Conservation (phyloP, 2,329 filamentous ascomycete genomes). For the Epichloe aotearoae region DNA sequence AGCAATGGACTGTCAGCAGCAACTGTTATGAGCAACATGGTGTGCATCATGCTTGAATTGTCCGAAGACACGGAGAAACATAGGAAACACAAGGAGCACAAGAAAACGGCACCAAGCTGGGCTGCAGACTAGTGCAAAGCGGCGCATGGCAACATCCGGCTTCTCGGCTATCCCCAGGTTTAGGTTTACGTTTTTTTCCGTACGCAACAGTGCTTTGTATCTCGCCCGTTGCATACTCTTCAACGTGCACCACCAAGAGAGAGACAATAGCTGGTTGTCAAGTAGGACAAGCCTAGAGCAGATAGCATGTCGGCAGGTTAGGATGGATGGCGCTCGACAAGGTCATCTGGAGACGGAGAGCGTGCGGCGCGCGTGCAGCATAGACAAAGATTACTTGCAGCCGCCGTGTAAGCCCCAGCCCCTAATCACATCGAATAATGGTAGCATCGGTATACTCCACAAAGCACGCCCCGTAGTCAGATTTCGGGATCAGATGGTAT, state of each 20-base stretch:
- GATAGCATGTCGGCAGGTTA: background rate
- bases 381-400: background rate
- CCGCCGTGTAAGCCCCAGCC: background rate
- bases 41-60: background rate
- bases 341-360: background rate
- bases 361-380: background rate
- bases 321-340: background rate
- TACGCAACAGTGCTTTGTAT: background rate
- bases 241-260: background rate
- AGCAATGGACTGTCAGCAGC: background rate
- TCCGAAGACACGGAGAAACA: background rate
- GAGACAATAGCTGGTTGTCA: too few species aligned
- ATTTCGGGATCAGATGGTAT: background rate
- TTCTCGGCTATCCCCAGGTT: background rate
- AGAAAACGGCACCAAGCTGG: background rate
- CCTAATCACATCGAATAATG: background rate
- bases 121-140: background rate
- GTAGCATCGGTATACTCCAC: background rate
- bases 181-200: background rate
- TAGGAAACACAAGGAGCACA: background rate
- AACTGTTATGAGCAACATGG: background rate
- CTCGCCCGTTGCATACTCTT: background rate
- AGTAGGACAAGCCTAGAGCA: background rate
- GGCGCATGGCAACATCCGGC: background rate
- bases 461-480: background rate